Base-by-base conservation (phyloP, 179 eudicot species). In the Vitellaria paradoxa region DNA sequence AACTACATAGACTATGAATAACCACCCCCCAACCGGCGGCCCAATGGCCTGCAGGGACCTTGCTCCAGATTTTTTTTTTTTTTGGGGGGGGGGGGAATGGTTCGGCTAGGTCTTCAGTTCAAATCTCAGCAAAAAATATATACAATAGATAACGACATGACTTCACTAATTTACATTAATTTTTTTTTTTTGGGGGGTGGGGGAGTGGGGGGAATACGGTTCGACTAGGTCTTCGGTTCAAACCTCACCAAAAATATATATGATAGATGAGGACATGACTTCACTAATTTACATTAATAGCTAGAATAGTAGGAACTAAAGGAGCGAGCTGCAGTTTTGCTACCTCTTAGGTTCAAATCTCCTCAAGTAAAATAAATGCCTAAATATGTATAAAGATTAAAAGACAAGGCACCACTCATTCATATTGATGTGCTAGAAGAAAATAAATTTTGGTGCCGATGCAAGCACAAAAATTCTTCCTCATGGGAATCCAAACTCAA, bases 391-490 rank as follows among this genome's bases (percentile, higher is more conserved):
- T 9, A 64, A 50, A 70, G 15, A 47, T 30, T 30, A 64, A 5
- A 76, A 68, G 14, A 64, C 2, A 76, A 68, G 21, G 57, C 24
- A 68, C 49, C 67, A 46, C 18, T 18, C 17, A 17, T 37, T 72
- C 75, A 72, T n/a, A 55, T 55, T 40, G n/a, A 52, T 5, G n/a
- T 12, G 5, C 75, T n/a, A 57, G 20, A 53, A 40, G 18, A 55
- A 26, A 55, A 17, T 13, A 26, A 17, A 37, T 30, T 7, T 18
- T 18, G 64, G 30, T 26, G 49, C 64, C 21, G n/a, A 45, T 23
- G 75, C 68, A 61, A 77, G 49, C 57, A 65, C 66, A 72, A 55
- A 78, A 23, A 7, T 73, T 61, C 14, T 62, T 60, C n/a, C 18
- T 24, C 14, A 7, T 42, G 55, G 71, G 37, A 49, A 65, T 30